Percentiles rank a stretch among this genome's conserved stretches.
phyloP scores from a whole-genome alignment of 257 asterid species.

The Lavandula angustifolia region DNA sequence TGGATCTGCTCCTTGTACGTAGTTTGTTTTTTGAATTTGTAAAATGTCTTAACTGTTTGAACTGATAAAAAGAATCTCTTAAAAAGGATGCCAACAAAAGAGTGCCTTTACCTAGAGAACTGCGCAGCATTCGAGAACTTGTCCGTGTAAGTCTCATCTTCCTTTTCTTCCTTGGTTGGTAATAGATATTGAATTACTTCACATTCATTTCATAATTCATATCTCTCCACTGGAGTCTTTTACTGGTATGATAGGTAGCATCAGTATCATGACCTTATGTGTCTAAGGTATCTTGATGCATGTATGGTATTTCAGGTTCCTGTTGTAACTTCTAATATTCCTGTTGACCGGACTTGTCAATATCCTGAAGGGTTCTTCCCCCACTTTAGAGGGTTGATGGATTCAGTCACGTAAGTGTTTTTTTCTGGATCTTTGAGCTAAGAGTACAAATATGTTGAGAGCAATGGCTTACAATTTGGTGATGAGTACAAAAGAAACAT shows the following conservation, averaged over 20 bases:
- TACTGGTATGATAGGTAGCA: constrained; percentile 25
- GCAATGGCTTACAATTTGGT: constrained; percentile 6
- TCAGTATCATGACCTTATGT: constrained; percentile 9
- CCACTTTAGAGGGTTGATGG: constrained; percentile 85
- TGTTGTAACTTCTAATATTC: constrained; percentile 82
- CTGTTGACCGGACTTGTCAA: constrained; percentile 85
- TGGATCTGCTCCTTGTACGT: constrained; percentile 24
- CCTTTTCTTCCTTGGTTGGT: constrained; percentile 31
- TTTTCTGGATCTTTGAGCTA: constrained; percentile 20
- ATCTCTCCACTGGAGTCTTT: constrained; percentile 5
- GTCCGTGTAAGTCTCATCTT: constrained; percentile 71
- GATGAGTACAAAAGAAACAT: not conserved
- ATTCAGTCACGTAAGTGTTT: constrained; percentile 81
- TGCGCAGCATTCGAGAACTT: constrained; percentile 84
- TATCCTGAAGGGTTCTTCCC: constrained; percentile 88
- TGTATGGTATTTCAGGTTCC: constrained; percentile 73
- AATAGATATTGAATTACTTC: not conserved
- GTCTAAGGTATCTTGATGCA: constrained; percentile 35
- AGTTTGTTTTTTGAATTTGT: constrained; percentile 17
- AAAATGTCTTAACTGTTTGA: constrained; percentile 17
- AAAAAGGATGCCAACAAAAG: constrained; percentile 83
- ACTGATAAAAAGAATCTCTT: constrained; percentile 32
- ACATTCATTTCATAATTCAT: constrained; percentile 10
- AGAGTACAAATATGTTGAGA: constrained; percentile 11
- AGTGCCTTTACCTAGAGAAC: constrained; percentile 82